Evolutionary conservation across 306 rosid genomes (phyloP), one percentile per base, ranked within the genome.

Genomic region (Cajanus cajan): DNA sequence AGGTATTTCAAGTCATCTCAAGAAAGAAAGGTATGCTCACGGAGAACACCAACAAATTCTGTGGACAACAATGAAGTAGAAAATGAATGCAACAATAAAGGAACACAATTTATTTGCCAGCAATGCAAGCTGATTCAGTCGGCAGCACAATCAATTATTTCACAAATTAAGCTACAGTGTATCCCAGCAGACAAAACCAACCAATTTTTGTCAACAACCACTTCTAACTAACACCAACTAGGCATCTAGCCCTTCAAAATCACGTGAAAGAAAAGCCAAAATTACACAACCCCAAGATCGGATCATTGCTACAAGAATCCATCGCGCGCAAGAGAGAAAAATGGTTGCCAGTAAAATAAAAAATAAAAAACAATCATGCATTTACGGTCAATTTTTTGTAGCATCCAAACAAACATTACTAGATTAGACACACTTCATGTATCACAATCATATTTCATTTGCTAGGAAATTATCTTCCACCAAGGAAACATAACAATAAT

Each of bases 361-460:
- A 1, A 28, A 1, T 28, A 28, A 28, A 28, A 28, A 28, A 28
- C n/a, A 33, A 15, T 7, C 22, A 34, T n/a, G 14, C 44, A 34
- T 16, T 18, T 65, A 37, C 18, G 12, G 50, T 31, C 48, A 55
- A 59, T 7, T 8, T 78, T 50, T 47, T 24, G n/a, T 68, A 14
- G 62, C 57, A 78, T 33, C 5, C 6, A 68, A 68, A 68, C 59
- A 16, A 28, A 45, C 44, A 69, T 71, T 25, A 57, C 25, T 57
- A 25, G 45, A 67, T 52, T 50, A 11, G 54, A 51, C 31, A 63
- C 31, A 39, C 4, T 4, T 13, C 51, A 65, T 34, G n/a, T 34
- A 18, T 64, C 70, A 36, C n/a, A 64, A 18, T 80, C 59, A 63
- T 80, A 39, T 63, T 63, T 54, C 72, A 28, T 52, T 75, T 59